Evolutionary conservation across 148 eudicot genomes (phyloP).

Genomic region (Cornus florida): DNA sequence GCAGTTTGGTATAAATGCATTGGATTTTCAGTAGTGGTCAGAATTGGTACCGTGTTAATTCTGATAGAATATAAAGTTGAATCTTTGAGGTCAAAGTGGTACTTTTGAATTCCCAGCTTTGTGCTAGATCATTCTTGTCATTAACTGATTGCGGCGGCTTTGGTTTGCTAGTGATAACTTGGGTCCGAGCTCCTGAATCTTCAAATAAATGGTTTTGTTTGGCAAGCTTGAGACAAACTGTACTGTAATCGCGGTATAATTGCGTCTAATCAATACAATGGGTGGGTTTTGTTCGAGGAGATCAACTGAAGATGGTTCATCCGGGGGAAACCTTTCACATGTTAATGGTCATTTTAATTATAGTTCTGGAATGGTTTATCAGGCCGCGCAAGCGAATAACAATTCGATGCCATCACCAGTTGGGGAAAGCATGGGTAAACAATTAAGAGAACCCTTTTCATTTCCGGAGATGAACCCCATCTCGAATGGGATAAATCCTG

Average conservation of each 20-base stretch:
- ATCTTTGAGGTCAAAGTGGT: slow-evolving; percentile 16
- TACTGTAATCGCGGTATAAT: slow-evolving; percentile 24
- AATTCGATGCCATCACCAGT: slow-evolving; percentile 21
- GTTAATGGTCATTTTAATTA: slow-evolving; percentile 49
- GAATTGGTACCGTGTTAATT: neutral
- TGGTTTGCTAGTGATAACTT: slow-evolving; percentile 11
- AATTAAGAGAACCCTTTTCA: slow-evolving; percentile 56
- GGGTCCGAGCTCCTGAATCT: neutral
- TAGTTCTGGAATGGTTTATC: slow-evolving; percentile 47
- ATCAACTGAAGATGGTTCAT: slow-evolving; percentile 62
- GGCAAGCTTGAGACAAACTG: slow-evolving; percentile 27
- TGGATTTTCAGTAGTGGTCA: neutral
- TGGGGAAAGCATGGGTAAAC: slow-evolving; percentile 42
- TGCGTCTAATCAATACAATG: slow-evolving; percentile 41
- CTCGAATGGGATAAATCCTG: slow-evolving; percentile 30
- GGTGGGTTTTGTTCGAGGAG: slow-evolving; percentile 92
- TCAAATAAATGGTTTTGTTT: neutral
- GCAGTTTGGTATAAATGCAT: slow-evolving; percentile 22
- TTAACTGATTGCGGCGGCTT: slow-evolving; percentile 16
- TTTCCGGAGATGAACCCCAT: slow-evolving; percentile 46
- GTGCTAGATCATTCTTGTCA: slow-evolving; percentile 15
- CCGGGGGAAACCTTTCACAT: slow-evolving; percentile 49
- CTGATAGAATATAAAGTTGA: neutral
- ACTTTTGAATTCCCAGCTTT: slow-evolving; percentile 7
- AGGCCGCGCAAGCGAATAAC: slow-evolving; percentile 28